Percentiles rank a stretch among this genome's conserved stretches.
Conservation (phyloP, 352 stramenopile genomes). For the Phytophthora pistaciae region DNA sequence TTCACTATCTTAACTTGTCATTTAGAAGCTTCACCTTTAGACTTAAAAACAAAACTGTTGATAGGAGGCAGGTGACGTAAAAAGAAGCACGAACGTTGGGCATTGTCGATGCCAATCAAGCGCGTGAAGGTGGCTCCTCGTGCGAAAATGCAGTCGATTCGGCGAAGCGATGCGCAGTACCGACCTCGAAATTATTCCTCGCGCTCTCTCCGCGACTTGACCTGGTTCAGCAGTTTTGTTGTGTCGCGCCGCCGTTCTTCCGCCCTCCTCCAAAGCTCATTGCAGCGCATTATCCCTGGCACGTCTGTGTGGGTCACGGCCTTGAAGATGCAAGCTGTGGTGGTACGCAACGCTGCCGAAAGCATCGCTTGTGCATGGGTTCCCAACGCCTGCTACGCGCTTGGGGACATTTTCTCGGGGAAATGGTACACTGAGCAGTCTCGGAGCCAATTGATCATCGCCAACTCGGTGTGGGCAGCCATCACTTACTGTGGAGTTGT, state of each 20-base stretch:
- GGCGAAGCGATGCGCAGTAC: background rate
- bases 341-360: constrained; percentile 25
- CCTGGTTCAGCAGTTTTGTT: background rate
- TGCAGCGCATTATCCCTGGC: background rate
- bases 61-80: background rate
- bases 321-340: constrained; percentile 2
- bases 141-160: background rate
- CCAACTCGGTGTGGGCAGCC: constrained; percentile 17
- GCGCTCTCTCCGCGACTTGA: background rate
- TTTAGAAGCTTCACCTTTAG: background rate
- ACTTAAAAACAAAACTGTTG: background rate
- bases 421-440: constrained; percentile 13
- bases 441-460: constrained; percentile 17
- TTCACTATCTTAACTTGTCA: background rate
- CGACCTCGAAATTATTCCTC: background rate
- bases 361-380: constrained; percentile 29
- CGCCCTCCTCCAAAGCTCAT: background rate
- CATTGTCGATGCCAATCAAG: background rate
- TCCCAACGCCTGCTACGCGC: constrained; percentile 9
- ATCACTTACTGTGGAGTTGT: constrained; percentile 19
- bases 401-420: constrained; percentile 25
- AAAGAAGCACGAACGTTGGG: background rate
- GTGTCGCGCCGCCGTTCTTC: background rate
- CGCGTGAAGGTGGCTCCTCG: background rate
- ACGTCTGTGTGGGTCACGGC: background rate